phyloP scores from a whole-genome alignment of 805 yeast species.

The Wickerhamiella cacticola region DNA sequence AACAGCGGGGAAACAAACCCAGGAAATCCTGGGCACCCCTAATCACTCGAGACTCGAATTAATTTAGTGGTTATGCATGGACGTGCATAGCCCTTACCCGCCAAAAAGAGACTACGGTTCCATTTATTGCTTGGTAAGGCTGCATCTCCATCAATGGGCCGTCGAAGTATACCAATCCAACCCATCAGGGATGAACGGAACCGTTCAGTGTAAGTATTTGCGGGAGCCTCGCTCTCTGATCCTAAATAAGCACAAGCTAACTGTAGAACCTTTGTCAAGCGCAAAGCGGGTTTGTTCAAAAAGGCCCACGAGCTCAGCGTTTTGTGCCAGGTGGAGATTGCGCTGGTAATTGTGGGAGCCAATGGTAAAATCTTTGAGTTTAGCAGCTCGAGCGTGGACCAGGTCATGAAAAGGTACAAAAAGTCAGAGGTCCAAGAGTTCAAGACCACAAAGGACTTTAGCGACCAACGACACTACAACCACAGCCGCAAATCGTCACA shows the following conservation, averaged over 20 bases:
- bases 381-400: slow-evolving; percentile 53
- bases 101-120: not conserved
- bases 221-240: not conserved
- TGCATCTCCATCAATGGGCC: slow-evolving; percentile 51
- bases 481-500: slow-evolving; percentile 7
- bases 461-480: slow-evolving; percentile 5
- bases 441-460: slow-evolving; percentile 22
- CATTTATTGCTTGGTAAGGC: slow-evolving; percentile 8
- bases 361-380: slow-evolving; percentile 73
- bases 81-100: slow-evolving; percentile 1
- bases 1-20: too few relatives aligned
- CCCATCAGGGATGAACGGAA: slow-evolving; percentile 87
- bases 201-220: slow-evolving; percentile 31
- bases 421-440: slow-evolving; percentile 23
- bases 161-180: slow-evolving; percentile 88
- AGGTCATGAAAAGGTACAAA: slow-evolving; percentile 36
- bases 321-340: slow-evolving; percentile 83
- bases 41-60: not conserved
- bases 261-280: slow-evolving; percentile 63
- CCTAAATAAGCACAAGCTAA: not conserved
- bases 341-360: slow-evolving; percentile 75
- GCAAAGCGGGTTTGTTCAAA: slow-evolving; percentile 82
- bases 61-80: too few relatives aligned
- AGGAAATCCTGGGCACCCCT: not conserved
- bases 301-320: slow-evolving; percentile 80